Conservation (phyloP, 2,329 filamentous ascomycete species). For the Aureobasidium subglaciale region DNA sequence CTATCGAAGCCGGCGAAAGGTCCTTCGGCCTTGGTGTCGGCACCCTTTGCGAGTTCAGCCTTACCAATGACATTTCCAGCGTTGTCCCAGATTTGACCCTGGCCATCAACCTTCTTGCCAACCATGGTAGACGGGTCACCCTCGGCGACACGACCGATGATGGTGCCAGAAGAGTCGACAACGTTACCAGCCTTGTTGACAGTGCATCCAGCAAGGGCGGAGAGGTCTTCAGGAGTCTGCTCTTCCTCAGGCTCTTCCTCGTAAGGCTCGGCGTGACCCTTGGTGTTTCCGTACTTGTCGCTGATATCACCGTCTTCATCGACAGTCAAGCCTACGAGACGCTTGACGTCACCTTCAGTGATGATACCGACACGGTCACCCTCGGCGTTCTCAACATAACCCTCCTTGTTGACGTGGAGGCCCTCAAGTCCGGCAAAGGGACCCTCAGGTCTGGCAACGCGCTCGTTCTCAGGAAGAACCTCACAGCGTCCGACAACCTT, state of each 20-base stretch:
- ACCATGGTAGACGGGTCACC: slow-evolving; percentile 51
- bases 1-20: slow-evolving; percentile 55
- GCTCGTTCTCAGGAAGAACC: slow-evolving; percentile 51
- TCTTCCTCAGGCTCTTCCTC: slow-evolving; percentile 47
- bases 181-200: slow-evolving; percentile 59
- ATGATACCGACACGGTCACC: slow-evolving; percentile 69
- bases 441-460: slow-evolving; percentile 52
- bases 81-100: slow-evolving; percentile 59
- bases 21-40: slow-evolving; percentile 45
- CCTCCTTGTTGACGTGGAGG: slow-evolving; percentile 61
- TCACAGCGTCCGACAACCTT: slow-evolving; percentile 52
- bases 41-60: slow-evolving; percentile 50
- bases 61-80: slow-evolving; percentile 54
- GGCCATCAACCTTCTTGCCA: slow-evolving; percentile 55
- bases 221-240: slow-evolving; percentile 46
- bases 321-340: slow-evolving; percentile 64
- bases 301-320: slow-evolving; percentile 78
- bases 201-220: slow-evolving; percentile 52
- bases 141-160: slow-evolving; percentile 51
- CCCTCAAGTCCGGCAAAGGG: slow-evolving; percentile 61
- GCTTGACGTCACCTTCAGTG: slow-evolving; percentile 62
- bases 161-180: slow-evolving; percentile 52
- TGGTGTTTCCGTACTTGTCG: slow-evolving; percentile 63
- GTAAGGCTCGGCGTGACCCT: slow-evolving; percentile 52
- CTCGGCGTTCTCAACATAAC: slow-evolving; percentile 69